These are phyloP conservation scores for Tausonia pullulans DNA, from an alignment of 1,284 basidiomycete species.

Conservation along the genomic window DNA sequence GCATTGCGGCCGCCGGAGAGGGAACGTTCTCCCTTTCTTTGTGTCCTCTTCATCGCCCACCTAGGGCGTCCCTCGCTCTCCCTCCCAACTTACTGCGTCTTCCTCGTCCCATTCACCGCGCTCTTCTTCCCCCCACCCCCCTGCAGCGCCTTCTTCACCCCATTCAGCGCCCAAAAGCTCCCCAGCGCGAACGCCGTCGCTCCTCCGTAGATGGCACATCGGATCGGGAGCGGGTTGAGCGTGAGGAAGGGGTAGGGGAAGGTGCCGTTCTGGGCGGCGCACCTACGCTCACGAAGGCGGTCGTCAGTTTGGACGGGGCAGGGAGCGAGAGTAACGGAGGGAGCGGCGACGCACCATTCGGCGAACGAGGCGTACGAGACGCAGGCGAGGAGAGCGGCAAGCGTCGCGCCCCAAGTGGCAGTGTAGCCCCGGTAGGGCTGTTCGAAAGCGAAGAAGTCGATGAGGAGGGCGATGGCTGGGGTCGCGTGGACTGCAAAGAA, in stretches of 20 bases:
- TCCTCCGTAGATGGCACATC: slow-evolving; percentile 51
- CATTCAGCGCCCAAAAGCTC: slow-evolving; percentile 46
- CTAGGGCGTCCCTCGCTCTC: too few species aligned
- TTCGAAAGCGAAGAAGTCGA: slow-evolving; percentile 63
- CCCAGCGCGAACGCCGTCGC: slow-evolving; percentile 45
- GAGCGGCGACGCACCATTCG: slow-evolving; percentile 40
- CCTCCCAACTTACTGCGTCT: too few species aligned
- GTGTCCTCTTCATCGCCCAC: too few species aligned
- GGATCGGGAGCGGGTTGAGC: slow-evolving; percentile 42
- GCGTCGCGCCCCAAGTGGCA: slow-evolving; percentile 40
- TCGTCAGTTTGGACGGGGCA: neutral
- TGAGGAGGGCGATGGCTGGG: slow-evolving; percentile 48
- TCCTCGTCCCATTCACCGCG: too few species aligned
- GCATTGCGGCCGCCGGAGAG: too few species aligned
- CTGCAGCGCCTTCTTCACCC: slow-evolving; percentile 20
- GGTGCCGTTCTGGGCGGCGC: neutral
- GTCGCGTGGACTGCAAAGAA: slow-evolving; percentile 50
- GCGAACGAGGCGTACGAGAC: slow-evolving; percentile 53
- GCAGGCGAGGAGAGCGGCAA: slow-evolving; percentile 39
- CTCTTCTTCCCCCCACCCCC: too few species aligned
- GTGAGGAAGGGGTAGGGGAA: slow-evolving; percentile 73
- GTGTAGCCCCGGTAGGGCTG: slow-evolving; percentile 44
- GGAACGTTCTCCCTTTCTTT: too few species aligned
- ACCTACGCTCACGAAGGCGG: slow-evolving; percentile 2
- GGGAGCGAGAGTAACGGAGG: slow-evolving; percentile 39